Percentiles rank a stretch among this genome's conserved stretches.
phyloP scores from a whole-genome alignment of 345 rosid genomes.

The Hibiscus trionum region DNA sequence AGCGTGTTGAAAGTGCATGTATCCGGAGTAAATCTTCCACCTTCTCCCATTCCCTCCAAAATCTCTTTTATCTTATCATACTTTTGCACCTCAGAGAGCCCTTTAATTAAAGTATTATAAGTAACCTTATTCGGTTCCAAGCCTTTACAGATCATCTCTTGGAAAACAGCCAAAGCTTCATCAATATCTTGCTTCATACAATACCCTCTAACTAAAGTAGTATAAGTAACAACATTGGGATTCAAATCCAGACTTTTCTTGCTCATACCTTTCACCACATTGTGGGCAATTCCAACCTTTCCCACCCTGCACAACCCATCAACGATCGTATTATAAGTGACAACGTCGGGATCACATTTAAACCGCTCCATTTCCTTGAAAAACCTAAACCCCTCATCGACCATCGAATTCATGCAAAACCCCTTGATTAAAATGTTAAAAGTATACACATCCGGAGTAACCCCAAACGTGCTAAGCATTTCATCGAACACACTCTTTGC shows the following conservation, averaged over 20 bases:
- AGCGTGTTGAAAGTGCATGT: slow-evolving; percentile 70
- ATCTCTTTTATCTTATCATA: slow-evolving; percentile 50
- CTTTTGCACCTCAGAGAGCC: slow-evolving; percentile 56
- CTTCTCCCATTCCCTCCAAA: slow-evolving; percentile 27
- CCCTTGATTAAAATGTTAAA: slow-evolving; percentile 68
- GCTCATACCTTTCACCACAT: slow-evolving; percentile 65
- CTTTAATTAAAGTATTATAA: slow-evolving; percentile 67
- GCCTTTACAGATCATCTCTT: slow-evolving; percentile 43
- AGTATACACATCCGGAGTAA: slow-evolving; percentile 59
- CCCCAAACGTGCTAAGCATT: slow-evolving; percentile 72
- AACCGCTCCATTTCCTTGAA: slow-evolving; percentile 53
- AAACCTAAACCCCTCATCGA: slow-evolving; percentile 52
- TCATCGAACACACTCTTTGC: slow-evolving; percentile 59
- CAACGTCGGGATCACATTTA: slow-evolving; percentile 53
- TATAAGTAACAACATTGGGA: slow-evolving; percentile 65
- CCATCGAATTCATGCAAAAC: slow-evolving; percentile 66
- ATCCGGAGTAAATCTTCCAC: slow-evolving; percentile 48
- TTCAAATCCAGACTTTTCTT: slow-evolving; percentile 35
- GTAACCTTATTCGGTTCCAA: slow-evolving; percentile 53
- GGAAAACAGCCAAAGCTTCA: slow-evolving; percentile 51
- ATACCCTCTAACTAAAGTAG: slow-evolving; percentile 74
- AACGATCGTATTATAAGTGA: slow-evolving; percentile 70
- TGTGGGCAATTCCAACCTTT: slow-evolving; percentile 63
- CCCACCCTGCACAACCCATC: slow-evolving; percentile 80
- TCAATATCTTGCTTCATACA: slow-evolving; percentile 63